Percentiles rank a stretch among this genome's conserved stretches.
Evolutionary conservation across 164 flowering plant species (phyloP).

Genomic region (Piper betle): DNA sequence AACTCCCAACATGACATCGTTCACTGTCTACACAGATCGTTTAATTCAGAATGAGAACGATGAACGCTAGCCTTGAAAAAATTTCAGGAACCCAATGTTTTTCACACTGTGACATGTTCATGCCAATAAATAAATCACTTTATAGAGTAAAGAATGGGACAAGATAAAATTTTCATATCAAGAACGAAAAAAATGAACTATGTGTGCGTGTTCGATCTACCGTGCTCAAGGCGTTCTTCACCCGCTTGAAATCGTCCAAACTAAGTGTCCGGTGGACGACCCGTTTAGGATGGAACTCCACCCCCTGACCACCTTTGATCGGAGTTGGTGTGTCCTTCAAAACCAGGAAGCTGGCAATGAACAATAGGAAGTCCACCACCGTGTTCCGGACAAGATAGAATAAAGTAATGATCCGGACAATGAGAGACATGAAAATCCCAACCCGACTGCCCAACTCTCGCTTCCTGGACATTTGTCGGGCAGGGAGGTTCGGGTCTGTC

Average conservation of each 20-base stretch:
- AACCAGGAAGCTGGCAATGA: constrained; percentile 20
- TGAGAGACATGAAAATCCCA: constrained; percentile 5
- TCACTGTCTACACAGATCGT: constrained; percentile 25
- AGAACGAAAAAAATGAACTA: too few relatives aligned
- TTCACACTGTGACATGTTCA: too few relatives aligned
- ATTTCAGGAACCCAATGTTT: too few relatives aligned
- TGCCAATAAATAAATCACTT: too few relatives aligned
- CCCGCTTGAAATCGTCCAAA: constrained; percentile 44
- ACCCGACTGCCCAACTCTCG: constrained; percentile 5
- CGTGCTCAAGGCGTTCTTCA: constrained; percentile 30
- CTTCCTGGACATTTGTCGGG: constrained; percentile 21
- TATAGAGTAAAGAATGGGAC: too few relatives aligned
- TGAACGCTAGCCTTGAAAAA: background rate
- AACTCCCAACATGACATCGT: constrained; percentile 33
- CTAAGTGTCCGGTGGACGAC: constrained; percentile 34
- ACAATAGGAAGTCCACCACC: constrained; percentile 24
- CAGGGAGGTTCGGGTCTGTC: constrained; percentile 34
- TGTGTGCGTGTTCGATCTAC: constrained; percentile 10
- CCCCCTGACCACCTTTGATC: constrained; percentile 19
- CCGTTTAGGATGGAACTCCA: constrained; percentile 14
- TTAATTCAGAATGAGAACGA: background rate
- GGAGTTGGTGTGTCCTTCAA: constrained; percentile 39
- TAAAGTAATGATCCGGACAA: constrained; percentile 12
- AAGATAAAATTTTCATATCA: background rate
- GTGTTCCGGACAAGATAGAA: constrained; percentile 27